phyloP scores from a whole-genome alignment of 2,329 filamentous ascomycete genomes.

The Xylariales sp. region DNA sequence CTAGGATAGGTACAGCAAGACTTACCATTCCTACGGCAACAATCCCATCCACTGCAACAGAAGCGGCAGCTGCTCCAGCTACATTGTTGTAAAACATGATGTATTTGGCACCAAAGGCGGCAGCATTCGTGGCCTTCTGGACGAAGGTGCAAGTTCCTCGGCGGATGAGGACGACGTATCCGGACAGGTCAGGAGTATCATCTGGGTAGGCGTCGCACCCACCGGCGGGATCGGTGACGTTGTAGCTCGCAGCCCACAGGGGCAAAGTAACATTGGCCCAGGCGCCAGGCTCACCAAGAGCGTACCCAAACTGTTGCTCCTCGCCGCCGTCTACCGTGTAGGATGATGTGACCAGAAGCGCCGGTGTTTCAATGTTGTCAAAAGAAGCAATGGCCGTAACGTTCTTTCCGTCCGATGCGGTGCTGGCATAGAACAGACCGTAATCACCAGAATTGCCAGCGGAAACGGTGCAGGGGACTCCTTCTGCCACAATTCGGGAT shows the following conservation, averaged over 20 bases:
- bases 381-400: conserved; percentile 47
- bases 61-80: conserved; percentile 30
- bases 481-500: conserved; percentile 47
- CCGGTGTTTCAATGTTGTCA: conserved; percentile 40
- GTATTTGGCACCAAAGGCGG: conserved; percentile 52
- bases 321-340: conserved; percentile 34
- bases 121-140: conserved; percentile 49
- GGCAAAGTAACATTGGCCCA: conserved; percentile 44
- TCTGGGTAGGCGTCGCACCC: conserved; percentile 49
- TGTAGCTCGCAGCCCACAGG: conserved; percentile 44
- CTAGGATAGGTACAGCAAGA: too few species aligned
- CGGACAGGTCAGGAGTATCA: conserved; percentile 51
- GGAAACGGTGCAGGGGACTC: conserved; percentile 49
- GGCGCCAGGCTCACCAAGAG: conserved; percentile 32
- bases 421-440: conserved; percentile 46
- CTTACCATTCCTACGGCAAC: conserved; percentile 33
- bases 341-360: conserved; percentile 36
- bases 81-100: conserved; percentile 58
- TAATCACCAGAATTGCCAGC: conserved; percentile 44
- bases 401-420: conserved; percentile 41
- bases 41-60: conserved; percentile 26
- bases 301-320: conserved; percentile 36
- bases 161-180: conserved; percentile 54
- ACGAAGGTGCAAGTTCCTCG: conserved; percentile 54
- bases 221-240: conserved; percentile 43